These are phyloP conservation scores for Bacidia rubella DNA, from an alignment of 495 filamentous ascomycete genomes.

Conservation along the genomic window DNA sequence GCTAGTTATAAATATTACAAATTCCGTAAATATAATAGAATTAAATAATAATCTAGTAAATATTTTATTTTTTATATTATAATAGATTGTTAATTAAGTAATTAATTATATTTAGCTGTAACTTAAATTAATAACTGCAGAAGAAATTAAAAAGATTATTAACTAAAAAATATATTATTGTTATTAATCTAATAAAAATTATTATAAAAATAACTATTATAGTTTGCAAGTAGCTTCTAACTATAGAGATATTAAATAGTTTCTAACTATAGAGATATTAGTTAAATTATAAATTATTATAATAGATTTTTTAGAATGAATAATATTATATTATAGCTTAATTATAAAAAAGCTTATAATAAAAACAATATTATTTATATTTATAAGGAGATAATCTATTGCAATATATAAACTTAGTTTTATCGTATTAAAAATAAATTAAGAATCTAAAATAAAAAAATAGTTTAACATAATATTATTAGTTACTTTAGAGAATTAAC, in stretches of 20 bases:
- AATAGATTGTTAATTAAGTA: not conserved
- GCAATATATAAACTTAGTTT: not conserved
- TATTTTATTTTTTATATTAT: slow-evolving; percentile 1
- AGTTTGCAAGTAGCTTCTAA: not conserved
- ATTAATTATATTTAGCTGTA: not conserved
- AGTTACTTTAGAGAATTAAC: not conserved
- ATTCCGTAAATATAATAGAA: not conserved
- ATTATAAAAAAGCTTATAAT: not conserved
- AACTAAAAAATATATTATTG: slow-evolving; percentile 6
- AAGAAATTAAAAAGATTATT: no score
- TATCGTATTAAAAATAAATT: not conserved
- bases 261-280: not conserved
- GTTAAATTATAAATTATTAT: not conserved
- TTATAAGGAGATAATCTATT: not conserved
- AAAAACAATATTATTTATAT: not conserved
- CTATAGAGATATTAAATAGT: not conserved
- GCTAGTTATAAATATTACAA: no score
- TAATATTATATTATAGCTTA: not conserved
- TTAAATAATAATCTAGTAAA: not conserved
- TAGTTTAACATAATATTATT: not conserved
- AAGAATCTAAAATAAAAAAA: not conserved
- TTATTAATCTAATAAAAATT: not conserved
- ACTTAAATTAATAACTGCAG: slow-evolving; percentile 2
- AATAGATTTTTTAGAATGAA: not conserved
- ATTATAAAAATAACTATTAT: not conserved